Conservation (phyloP, 2,329 filamentous ascomycete species). For the Pseudocercospora crystallina region DNA sequence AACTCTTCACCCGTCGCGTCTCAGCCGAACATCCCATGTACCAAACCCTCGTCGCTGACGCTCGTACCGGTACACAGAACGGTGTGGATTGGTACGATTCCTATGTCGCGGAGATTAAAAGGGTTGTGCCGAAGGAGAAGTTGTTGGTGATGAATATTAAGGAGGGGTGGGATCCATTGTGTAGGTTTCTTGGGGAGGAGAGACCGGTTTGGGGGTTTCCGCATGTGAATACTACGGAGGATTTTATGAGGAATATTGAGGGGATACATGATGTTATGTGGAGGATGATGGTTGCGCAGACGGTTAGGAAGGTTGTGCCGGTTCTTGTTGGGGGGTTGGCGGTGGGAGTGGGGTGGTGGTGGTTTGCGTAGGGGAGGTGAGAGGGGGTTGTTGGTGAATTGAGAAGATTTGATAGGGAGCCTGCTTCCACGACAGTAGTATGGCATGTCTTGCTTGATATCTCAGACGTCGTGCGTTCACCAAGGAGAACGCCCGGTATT, state of each 20-base stretch:
- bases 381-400: too few species aligned
- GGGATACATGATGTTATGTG: not conserved
- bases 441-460: too few species aligned
- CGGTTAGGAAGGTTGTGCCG: constrained; percentile 1
- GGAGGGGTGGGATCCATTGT: constrained; percentile 15
- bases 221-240: constrained; percentile 9
- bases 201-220: constrained; percentile 9
- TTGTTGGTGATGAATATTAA: constrained; percentile 18
- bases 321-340: not conserved
- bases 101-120: constrained; percentile 8
- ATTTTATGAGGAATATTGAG: constrained; percentile 2
- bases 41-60: constrained; percentile 1
- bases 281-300: constrained; percentile 2
- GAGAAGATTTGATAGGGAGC: too few species aligned
- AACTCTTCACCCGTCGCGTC: not conserved
- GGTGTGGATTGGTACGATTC: constrained; percentile 4
- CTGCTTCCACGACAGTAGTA: too few species aligned
- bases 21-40: constrained; percentile 1
- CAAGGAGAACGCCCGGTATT: too few species aligned
- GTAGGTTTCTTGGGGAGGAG: constrained; percentile 7
- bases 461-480: too few species aligned
- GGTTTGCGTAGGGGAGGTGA: too few species aligned
- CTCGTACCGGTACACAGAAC: constrained; percentile 6
- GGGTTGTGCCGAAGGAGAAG: constrained; percentile 12
- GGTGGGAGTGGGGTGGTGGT: not conserved